Percentiles rank a stretch among this genome's conserved stretches.
These are phyloP conservation scores for Tubosaeta brunneosetosa DNA, from an alignment of 768 basidiomycete genomes.

Conservation along the genomic window DNA sequence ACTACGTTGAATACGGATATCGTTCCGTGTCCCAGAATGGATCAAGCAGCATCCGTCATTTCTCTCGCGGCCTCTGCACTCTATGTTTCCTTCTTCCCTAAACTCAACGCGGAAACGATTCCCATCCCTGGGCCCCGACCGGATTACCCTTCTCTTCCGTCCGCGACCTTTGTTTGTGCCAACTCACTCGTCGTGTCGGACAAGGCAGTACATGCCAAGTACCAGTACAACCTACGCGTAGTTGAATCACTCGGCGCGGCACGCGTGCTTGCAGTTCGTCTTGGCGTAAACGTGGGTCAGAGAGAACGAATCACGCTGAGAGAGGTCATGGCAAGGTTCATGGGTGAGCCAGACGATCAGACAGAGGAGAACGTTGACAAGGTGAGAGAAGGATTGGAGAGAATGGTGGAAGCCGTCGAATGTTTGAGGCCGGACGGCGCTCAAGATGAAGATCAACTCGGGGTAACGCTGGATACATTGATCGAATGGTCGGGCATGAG, in stretches of 20 bases:
- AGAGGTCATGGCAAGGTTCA: constrained; percentile 58
- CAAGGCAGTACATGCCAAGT: constrained; percentile 71
- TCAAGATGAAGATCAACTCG: constrained; percentile 42
- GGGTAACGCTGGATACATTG: constrained; percentile 75
- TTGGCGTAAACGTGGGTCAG: constrained; percentile 42
- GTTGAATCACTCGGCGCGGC: constrained; percentile 87
- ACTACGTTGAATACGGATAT: neutral
- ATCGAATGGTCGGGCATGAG: constrained; percentile 56
- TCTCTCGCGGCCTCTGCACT: constrained; percentile 65
- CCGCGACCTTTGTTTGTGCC: constrained; percentile 27
- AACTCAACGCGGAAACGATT: constrained; percentile 60
- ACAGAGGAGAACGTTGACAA: constrained; percentile 39
- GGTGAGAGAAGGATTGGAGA: constrained; percentile 46
- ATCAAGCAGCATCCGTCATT: constrained; percentile 87
- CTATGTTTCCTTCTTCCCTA: constrained; percentile 79
- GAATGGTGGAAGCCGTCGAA: constrained; percentile 45
- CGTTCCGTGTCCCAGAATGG: constrained; percentile 54
- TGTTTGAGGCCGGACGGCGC: constrained; percentile 44
- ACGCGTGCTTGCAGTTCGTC: constrained; percentile 58
- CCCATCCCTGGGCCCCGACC: constrained; percentile 47
- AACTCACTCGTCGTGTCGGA: constrained; percentile 73
- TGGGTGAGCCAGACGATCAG: constrained; percentile 39
- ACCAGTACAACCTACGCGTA: constrained; percentile 83
- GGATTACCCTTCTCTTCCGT: constrained; percentile 18
- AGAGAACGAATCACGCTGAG: constrained; percentile 54